phyloP scores from a whole-genome alignment of 208 protist genomes.

The Trypanosoma melophagium region DNA sequence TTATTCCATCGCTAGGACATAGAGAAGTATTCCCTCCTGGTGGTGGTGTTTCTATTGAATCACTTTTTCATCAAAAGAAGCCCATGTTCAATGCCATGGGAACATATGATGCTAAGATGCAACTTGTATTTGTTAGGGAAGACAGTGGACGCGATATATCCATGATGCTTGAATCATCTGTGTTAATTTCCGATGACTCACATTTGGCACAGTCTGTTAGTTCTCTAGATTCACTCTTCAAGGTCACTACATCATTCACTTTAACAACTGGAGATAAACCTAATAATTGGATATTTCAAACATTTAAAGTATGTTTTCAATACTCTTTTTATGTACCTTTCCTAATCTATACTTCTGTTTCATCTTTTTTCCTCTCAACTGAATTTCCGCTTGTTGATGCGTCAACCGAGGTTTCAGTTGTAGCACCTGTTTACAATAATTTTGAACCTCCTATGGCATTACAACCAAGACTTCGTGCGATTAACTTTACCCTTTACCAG shows the following conservation, averaged over 20 bases:
- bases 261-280: slow-evolving; percentile 37
- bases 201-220: slow-evolving; percentile 32
- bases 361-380: slow-evolving; percentile 7
- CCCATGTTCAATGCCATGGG: slow-evolving; percentile 66
- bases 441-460: slow-evolving; percentile 62
- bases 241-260: slow-evolving; percentile 41
- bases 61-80: slow-evolving; percentile 45
- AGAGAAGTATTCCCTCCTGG: slow-evolving; percentile 44
- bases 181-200: slow-evolving; percentile 59
- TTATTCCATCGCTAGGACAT: slow-evolving; percentile 44
- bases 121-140: slow-evolving; percentile 66
- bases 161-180: slow-evolving; percentile 50
- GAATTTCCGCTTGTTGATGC: slow-evolving; percentile 49
- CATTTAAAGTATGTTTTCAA: slow-evolving; percentile 21
- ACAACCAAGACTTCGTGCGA: slow-evolving; percentile 62
- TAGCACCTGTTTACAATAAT: slow-evolving; percentile 53
- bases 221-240: slow-evolving; percentile 55
- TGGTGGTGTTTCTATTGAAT: slow-evolving; percentile 57
- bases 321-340: slow-evolving; percentile 41
- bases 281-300: slow-evolving; percentile 4
- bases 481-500: slow-evolving; percentile 79
- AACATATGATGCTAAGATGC: slow-evolving; percentile 51
- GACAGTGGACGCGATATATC: slow-evolving; percentile 45
- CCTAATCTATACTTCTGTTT: slow-evolving; percentile 25
- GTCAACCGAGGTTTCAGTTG: slow-evolving; percentile 47